Evolutionary conservation across 352 stramenopile species (phyloP).

Genomic region (Phytophthora sp.): DNA sequence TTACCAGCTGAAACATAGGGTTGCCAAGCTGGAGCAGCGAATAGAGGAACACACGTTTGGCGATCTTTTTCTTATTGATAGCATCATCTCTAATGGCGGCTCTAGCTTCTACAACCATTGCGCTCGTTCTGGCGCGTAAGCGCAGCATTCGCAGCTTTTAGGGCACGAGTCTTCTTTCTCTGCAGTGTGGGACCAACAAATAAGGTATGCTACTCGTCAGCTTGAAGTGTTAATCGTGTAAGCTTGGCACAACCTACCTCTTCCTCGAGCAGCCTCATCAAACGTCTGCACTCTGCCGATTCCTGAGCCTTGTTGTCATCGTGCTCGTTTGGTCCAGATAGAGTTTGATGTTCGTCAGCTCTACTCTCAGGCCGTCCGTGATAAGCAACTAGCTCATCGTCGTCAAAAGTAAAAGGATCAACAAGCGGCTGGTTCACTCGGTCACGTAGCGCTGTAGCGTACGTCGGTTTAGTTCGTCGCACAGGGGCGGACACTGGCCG

Average conservation of each 20-base stretch:
- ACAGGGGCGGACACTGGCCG: conserved; percentile 79
- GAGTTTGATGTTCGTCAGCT: background rate
- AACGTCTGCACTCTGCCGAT: conserved; percentile 13
- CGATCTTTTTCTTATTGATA: background rate
- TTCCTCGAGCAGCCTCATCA: conserved; percentile 36
- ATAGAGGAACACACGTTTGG: conserved; percentile 3
- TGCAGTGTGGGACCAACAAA: conserved; percentile 6
- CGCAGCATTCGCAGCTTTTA: conserved; percentile 48
- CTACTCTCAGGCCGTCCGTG: conserved; percentile 2
- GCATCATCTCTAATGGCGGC: background rate
- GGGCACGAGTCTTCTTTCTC: conserved; percentile 52
- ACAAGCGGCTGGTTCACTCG: conserved; percentile 38
- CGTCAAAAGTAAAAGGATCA: conserved; percentile 7
- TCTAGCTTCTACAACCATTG: conserved; percentile 2
- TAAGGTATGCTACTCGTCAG: background rate
- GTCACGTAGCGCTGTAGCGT: conserved; percentile 60
- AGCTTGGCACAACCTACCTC: conserved; percentile 29
- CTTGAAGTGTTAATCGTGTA: background rate
- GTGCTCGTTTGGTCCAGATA: background rate
- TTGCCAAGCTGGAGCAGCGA: background rate
- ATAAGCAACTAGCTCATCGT: conserved; percentile 2
- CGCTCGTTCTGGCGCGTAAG: conserved; percentile 44
- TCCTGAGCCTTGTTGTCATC: conserved; percentile 2
- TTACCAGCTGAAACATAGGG: background rate
- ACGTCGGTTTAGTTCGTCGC: conserved; percentile 57